A percentile compares a stretch with the other conserved stretches of the same genome.
phyloP scores from a whole-genome alignment of 805 yeast genomes.

The Candida alai region DNA sequence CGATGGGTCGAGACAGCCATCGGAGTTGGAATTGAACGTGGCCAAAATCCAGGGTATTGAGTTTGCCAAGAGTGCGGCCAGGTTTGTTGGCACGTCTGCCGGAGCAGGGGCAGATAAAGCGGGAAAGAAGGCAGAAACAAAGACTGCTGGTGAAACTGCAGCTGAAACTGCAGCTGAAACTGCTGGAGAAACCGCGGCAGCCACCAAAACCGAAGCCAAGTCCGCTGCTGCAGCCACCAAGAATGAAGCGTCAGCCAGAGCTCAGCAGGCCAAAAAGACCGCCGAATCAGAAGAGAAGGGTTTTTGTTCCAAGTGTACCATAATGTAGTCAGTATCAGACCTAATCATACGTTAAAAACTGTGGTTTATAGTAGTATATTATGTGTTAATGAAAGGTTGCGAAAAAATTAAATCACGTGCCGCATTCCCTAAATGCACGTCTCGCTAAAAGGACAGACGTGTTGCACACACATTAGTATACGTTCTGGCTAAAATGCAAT shows the following conservation, averaged over 20 bases:
- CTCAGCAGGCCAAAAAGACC: constrained; percentile 15
- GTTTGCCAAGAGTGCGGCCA: constrained; percentile 34
- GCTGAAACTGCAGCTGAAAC: constrained; percentile 1
- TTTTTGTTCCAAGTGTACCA: constrained; percentile 16
- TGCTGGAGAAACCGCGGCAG: constrained; percentile 2
- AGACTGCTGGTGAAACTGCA: constrained; percentile 3
- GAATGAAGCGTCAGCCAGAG: constrained; percentile 4
- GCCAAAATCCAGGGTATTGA: constrained; percentile 65
- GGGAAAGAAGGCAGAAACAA: constrained; percentile 1
- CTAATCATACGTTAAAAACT: background rate
- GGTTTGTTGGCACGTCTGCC: constrained; percentile 10
- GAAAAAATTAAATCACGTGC: background rate
- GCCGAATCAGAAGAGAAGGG: constrained; percentile 10
- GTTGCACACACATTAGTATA: background rate
- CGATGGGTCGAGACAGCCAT: constrained; percentile 71
- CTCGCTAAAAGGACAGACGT: too few relatives aligned
- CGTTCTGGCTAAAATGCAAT: background rate
- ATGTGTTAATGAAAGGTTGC: background rate
- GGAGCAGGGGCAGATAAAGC: background rate
- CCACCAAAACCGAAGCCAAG: constrained; percentile 6
- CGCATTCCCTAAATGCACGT: background rate
- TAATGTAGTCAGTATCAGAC: constrained; percentile 12
- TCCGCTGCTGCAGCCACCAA: background rate
- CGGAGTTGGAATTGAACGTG: constrained; percentile 58
- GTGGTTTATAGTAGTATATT: background rate